Evolutionary conservation across 176 grass and related monocot species (phyloP).

Genomic region (Cocos nucifera): DNA sequence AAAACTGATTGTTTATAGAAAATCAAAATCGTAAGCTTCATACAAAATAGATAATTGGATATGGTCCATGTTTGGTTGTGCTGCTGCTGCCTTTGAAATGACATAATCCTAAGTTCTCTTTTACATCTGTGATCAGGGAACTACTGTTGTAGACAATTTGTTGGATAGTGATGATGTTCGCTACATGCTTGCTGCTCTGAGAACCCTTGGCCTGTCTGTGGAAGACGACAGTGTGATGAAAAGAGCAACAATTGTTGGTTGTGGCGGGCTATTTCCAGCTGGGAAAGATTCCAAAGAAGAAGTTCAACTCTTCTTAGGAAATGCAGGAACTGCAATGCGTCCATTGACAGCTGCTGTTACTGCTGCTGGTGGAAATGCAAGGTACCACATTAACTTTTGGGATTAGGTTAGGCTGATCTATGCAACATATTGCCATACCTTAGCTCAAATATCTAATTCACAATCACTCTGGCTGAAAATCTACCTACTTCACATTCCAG

Average conservation of each 20-base stretch:
- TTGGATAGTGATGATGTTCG: slow-evolving; percentile 90
- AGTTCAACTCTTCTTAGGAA: slow-evolving; percentile 85
- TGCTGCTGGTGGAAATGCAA: slow-evolving; percentile 92
- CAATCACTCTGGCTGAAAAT: too few species aligned
- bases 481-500: slow-evolving; percentile 23
- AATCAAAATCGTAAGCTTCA: too few species aligned
- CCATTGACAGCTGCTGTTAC: slow-evolving; percentile 84
- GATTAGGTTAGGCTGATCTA: not conserved
- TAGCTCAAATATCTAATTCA: not conserved
- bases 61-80: too few species aligned
- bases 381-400: slow-evolving; percentile 18
- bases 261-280: slow-evolving; percentile 58
- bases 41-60: too few species aligned
- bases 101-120: too few species aligned
- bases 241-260: slow-evolving; percentile 66
- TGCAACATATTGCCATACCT: not conserved
- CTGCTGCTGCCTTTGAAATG: too few species aligned
- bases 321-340: slow-evolving; percentile 96
- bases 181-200: slow-evolving; percentile 96
- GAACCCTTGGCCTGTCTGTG: slow-evolving; percentile 72
- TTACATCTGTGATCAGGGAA: slow-evolving; percentile 42
- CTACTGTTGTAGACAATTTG: slow-evolving; percentile 88
- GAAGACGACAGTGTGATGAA: slow-evolving; percentile 72
- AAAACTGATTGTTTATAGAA: too few species aligned
- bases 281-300: slow-evolving; percentile 46